A percentile compares a stretch with the other conserved stretches of the same genome.
phyloP scores from a whole-genome alignment of 805 yeast genomes.

The Metschnikowia henanensis region DNA sequence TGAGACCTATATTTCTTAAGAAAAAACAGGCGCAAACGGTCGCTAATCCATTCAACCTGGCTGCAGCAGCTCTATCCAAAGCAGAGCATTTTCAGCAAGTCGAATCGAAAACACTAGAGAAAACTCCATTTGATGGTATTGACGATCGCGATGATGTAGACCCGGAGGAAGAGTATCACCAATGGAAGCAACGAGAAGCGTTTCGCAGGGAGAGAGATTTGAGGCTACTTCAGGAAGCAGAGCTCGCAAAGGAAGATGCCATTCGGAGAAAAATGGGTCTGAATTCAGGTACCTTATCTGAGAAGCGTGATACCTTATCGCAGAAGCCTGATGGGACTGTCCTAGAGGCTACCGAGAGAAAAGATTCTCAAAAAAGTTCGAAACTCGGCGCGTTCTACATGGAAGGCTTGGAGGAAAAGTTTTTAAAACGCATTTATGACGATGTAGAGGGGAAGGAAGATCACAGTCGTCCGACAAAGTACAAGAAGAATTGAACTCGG shows the following conservation, averaged over 20 bases:
- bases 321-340: too few relatives aligned
- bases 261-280: constrained; percentile 17
- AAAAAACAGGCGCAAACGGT: background rate
- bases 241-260: constrained; percentile 33
- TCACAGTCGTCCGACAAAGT: constrained; percentile 30
- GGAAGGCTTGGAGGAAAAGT: constrained; percentile 22
- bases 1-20: constrained; percentile 16
- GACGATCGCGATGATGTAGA: constrained; percentile 65
- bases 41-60: background rate
- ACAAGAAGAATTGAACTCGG: constrained; percentile 8
- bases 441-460: constrained; percentile 29
- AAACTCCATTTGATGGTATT: constrained; percentile 28
- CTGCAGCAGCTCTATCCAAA: constrained; percentile 6
- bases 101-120: constrained; percentile 10
- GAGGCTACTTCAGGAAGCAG: constrained; percentile 26
- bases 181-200: constrained; percentile 44
- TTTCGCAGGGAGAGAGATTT: constrained; percentile 40
- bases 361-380: constrained; percentile 26
- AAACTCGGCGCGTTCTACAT: constrained; percentile 24
- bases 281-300: too few relatives aligned
- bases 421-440: constrained; percentile 29
- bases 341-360: background rate
- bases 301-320: too few relatives aligned
- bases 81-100: constrained; percentile 16
- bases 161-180: constrained; percentile 44